Evolutionary conservation across 352 stramenopile species (phyloP), one percentile per base, ranked within the genome.

Genomic region (Achlya hypogyna): DNA sequence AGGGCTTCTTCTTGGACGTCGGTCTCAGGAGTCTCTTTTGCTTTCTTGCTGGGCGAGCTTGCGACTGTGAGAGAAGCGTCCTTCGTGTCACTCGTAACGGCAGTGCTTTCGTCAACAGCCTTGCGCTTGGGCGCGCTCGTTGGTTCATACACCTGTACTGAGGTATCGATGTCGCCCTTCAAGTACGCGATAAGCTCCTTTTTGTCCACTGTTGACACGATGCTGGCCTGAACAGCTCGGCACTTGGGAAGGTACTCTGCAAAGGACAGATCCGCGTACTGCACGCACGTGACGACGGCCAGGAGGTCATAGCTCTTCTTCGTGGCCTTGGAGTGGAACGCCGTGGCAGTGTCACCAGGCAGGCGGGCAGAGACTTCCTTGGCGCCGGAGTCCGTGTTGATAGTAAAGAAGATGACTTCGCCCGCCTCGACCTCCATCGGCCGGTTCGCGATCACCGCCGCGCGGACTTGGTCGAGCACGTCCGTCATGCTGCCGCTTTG

Each of bases 161-260:
- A 91, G 2, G 45, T 74, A 45, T 95, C 86, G 32, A 90, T 92
- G 68, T 95, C 86, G 5, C 86, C 86, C 56, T 89, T 90, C 10
- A 95, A 52, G 69, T 84, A 95, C 51, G 86, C 79, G 62, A 95
- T 77, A 31, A 95, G 78, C 62, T 95, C 86, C 51, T 91, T 90
- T 75, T 95, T 95, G 69, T 95, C 86, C 27, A 95, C 83, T 0
- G 86, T 88, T 18, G 86, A 93, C 12, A 95, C 78, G 76, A 91
- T 89, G 27, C 75, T 80, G 4, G 82, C 84, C 68, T 91, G 90
- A 25, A 89, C 82, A 5, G 78, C 67, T 28, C 86, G 79, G 58
- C 84, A 93, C 69, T 91, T 87, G n/a, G 84, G 79, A 31, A 95
- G 82, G 52, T 95, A 95, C 66, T 93, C 86, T 42, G 82, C 81